Evolutionary conservation across 2,329 filamentous ascomycete genomes (phyloP).

Genomic region (Exophiala spinifera): DNA sequence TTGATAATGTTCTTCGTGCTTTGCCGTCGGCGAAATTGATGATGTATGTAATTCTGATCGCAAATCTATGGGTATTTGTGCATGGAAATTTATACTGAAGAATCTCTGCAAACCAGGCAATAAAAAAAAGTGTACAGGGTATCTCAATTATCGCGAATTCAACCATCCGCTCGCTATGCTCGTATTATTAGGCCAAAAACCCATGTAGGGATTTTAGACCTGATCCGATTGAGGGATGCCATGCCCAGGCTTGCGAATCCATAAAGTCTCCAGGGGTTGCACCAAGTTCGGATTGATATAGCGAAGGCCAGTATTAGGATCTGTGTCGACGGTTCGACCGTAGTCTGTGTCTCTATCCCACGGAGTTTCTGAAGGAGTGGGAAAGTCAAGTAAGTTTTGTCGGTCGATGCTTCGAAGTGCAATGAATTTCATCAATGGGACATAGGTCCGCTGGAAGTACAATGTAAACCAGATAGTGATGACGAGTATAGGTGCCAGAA

Average conservation of each 20-base stretch:
- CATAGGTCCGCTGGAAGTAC: conserved; percentile 75
- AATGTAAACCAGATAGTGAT: conserved; percentile 87
- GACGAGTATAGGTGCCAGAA: conserved; percentile 72
- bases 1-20: background rate
- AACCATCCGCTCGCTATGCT: conserved; percentile 18
- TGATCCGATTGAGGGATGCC: conserved; percentile 4
- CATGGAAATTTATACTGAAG: background rate
- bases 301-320: conserved; percentile 40
- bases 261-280: conserved; percentile 43
- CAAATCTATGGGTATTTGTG: background rate
- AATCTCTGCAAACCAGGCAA: background rate
- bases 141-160: conserved; percentile 11
- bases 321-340: conserved; percentile 40
- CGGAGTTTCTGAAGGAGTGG: conserved; percentile 34
- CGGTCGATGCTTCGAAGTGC: conserved; percentile 79
- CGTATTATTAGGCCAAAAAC: conserved; percentile 1
- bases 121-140: conserved; percentile 15
- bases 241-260: conserved; percentile 35
- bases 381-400: conserved; percentile 46
- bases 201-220: background rate
- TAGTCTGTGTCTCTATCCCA: conserved; percentile 44
- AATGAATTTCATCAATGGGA: conserved; percentile 88
- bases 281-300: conserved; percentile 49
- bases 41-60: no score
- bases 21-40: background rate